A percentile compares a stretch with the other conserved stretches of the same genome.
Conservation (phyloP, 176 grass and related monocot species). For the Lolium multiflorum region DNA sequence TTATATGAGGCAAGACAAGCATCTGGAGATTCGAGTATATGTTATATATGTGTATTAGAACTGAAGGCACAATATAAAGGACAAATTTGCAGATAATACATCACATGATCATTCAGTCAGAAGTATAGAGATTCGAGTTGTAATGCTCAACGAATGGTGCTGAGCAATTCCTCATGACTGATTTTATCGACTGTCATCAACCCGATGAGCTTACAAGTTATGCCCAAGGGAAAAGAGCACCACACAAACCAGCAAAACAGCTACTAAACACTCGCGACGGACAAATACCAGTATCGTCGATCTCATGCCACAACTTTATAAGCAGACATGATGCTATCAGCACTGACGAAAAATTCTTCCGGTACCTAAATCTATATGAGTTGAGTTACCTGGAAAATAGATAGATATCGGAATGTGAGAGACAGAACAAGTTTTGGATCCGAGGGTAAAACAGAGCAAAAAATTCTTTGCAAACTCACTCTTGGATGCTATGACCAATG, state of each 20-base stretch:
- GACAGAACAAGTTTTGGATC: neutral
- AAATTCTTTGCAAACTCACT: slow-evolving; percentile 31
- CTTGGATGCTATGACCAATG: slow-evolving; percentile 21
- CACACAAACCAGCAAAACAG: slow-evolving; percentile 11
- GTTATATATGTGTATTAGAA: too few relatives aligned
- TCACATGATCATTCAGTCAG: neutral
- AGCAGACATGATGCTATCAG: neutral
- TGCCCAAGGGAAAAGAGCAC: neutral
- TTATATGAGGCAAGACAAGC: neutral
- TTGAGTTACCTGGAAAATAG: slow-evolving; percentile 21
- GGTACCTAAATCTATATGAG: neutral
- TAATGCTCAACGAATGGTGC: slow-evolving; percentile 25
- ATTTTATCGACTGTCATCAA: neutral
- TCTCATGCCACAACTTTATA: slow-evolving; percentile 29
- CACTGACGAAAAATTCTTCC: neutral
- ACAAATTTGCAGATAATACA: slow-evolving; percentile 14
- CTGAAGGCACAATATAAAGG: neutral
- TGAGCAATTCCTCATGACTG: slow-evolving; percentile 8
- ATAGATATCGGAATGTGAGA: slow-evolving; percentile 30
- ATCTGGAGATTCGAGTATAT: too few relatives aligned
- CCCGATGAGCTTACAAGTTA: neutral
- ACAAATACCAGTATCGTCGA: slow-evolving; percentile 3
- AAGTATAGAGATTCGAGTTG: slow-evolving; percentile 6
- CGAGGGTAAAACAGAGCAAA: neutral
- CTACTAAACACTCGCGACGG: neutral